Conservation (phyloP, 306 rosid genomes). For the Lithocarpus polystachyus region DNA sequence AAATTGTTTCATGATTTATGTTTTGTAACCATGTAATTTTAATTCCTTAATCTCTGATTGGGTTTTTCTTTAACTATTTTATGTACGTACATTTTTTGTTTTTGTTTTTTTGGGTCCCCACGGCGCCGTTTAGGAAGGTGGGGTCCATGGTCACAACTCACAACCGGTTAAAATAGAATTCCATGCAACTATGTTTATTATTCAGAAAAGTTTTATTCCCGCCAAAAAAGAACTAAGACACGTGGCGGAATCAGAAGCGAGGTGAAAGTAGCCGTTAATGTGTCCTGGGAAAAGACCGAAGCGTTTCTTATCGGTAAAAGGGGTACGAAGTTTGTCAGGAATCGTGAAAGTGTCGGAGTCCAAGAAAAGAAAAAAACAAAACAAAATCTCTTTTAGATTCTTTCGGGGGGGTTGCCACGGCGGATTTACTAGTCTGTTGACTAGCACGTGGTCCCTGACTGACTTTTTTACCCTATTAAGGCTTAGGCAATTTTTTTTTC, state of each 20-base stretch:
- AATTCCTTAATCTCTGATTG: background rate
- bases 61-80: no score
- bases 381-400: background rate
- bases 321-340: background rate
- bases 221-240: conserved; percentile 43
- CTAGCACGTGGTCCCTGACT: conserved; percentile 21
- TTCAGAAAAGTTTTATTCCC: conserved; percentile 22
- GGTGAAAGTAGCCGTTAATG: conserved; percentile 66
- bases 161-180: conserved; percentile 28
- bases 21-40: background rate
- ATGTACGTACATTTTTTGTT: no score
- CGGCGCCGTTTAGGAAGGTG: conserved; percentile 29
- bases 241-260: conserved; percentile 43
- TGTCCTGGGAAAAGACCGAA: conserved; percentile 30
- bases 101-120: conserved; percentile 1
- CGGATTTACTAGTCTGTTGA: conserved; percentile 15
- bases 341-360: conserved; percentile 23
- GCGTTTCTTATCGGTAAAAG: conserved; percentile 22
- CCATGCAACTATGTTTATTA: background rate
- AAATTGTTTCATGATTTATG: conserved; percentile 7
- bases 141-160: background rate
- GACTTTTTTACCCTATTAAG: background rate
- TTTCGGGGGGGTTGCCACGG: conserved; percentile 9
- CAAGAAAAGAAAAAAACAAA: background rate
- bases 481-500: no score